Evolutionary conservation across 129 eudicot genomes (phyloP).

Genomic region (Artemisia tridentata): DNA sequence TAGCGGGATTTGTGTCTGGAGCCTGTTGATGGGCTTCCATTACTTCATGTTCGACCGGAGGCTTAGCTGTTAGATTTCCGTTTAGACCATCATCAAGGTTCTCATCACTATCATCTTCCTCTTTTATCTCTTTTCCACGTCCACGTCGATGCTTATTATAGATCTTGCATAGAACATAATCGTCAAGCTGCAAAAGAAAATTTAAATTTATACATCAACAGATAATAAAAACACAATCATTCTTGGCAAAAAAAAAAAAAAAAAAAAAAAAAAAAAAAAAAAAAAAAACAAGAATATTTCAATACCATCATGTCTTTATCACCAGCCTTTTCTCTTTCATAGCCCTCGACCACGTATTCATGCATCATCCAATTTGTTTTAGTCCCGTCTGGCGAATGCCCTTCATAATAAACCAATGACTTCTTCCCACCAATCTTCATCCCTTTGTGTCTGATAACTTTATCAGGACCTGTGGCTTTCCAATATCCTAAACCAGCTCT

Average conservation of each 20-base stretch:
- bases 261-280: too few relatives aligned
- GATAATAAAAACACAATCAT: not conserved
- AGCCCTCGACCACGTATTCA: slow-evolving; percentile 21
- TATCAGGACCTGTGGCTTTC: slow-evolving; percentile 34
- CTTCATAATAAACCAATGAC: slow-evolving; percentile 22
- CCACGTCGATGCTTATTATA: not conserved
- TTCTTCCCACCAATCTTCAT: slow-evolving; percentile 15
- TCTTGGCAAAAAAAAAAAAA: too few relatives aligned
- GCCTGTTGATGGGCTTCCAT: not conserved
- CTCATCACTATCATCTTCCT: not conserved
- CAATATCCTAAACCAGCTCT: slow-evolving; percentile 28
- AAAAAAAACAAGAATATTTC: not conserved
- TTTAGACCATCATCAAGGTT: not conserved
- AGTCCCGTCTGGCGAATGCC: not conserved
- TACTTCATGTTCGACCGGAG: not conserved
- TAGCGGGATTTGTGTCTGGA: not conserved
- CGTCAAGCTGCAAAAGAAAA: slow-evolving; percentile 19
- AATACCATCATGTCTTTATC: not conserved
- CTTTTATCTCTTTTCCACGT: not conserved
- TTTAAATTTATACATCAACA: not conserved
- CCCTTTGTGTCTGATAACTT: not conserved
- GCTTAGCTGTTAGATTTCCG: not conserved
- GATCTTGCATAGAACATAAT: slow-evolving; percentile 23
- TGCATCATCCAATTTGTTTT: slow-evolving; percentile 38
- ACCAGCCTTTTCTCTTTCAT: not conserved